phyloP scores from a whole-genome alignment of 2,329 filamentous ascomycete genomes.

The Drechslerella dactyloides region DNA sequence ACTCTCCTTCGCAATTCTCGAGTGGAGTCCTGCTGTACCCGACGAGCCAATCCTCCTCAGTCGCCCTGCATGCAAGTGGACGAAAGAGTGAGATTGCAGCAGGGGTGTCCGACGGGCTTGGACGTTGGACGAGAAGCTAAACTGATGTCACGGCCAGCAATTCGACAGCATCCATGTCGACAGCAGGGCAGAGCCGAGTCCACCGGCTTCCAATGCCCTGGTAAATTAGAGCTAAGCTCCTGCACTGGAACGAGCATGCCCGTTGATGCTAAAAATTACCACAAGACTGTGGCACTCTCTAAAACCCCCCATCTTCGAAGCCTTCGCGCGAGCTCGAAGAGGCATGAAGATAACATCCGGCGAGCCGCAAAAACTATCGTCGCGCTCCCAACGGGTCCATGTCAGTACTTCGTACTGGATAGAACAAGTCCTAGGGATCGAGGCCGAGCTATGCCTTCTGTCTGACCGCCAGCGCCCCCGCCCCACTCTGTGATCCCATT shows the following conservation, averaged over 20 bases:
- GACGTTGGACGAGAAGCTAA: slow-evolving; percentile 30
- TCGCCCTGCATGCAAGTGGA: not conserved
- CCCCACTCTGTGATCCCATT: slow-evolving; percentile 38
- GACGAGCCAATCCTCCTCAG: not conserved
- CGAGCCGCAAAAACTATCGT: not conserved
- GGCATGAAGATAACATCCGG: slow-evolving; percentile 42
- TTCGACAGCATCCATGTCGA: slow-evolving; percentile 11
- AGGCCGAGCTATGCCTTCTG: slow-evolving; percentile 27
- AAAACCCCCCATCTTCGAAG: slow-evolving; percentile 17
- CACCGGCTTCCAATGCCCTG: slow-evolving; percentile 33
- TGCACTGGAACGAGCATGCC: slow-evolving; percentile 29
- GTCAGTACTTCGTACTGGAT: slow-evolving; percentile 8
- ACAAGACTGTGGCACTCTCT: slow-evolving; percentile 46
- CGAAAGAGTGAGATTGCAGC: slow-evolving; percentile 36
- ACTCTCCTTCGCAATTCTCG: slow-evolving; percentile 49
- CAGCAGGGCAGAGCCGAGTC: slow-evolving; percentile 46
- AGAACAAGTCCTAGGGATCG: slow-evolving; percentile 14
- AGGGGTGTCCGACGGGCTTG: slow-evolving; percentile 36
- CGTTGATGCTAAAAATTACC: slow-evolving; percentile 50
- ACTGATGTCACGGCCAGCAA: slow-evolving; percentile 33
- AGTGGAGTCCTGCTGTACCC: slow-evolving; percentile 7
- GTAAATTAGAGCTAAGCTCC: slow-evolving; percentile 41
- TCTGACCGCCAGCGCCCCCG: slow-evolving; percentile 42
- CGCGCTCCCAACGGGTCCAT: slow-evolving; percentile 3
- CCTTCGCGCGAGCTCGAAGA: slow-evolving; percentile 43